These are phyloP conservation scores for Nitzschia putrida DNA, from an alignment of 108 stramenopile species.

Conservation along the genomic window DNA sequence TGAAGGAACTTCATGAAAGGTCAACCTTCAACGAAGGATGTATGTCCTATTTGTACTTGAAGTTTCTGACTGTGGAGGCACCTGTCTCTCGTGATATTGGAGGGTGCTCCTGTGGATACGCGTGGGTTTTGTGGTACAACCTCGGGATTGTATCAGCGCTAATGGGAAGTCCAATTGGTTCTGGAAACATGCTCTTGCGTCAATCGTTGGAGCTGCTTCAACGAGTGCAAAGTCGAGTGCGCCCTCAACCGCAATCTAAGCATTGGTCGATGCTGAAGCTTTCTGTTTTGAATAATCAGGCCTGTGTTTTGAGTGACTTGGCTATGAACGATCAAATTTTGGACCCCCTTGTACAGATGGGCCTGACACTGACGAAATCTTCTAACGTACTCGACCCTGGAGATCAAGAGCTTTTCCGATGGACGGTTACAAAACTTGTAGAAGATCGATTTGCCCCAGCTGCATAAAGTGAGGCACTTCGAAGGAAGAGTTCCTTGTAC, in stretches of 20 bases:
- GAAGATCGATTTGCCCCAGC: slow-evolving; percentile 27
- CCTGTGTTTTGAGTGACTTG: slow-evolving; percentile 19
- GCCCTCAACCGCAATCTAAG: slow-evolving; percentile 13
- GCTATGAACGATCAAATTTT: slow-evolving; percentile 14
- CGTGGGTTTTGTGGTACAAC: slow-evolving; percentile 28
- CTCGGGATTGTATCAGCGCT: slow-evolving; percentile 21
- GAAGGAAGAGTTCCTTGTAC: too few species aligned
- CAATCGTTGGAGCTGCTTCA: slow-evolving; percentile 19
- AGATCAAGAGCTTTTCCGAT: slow-evolving; percentile 25
- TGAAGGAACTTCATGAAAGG: neutral
- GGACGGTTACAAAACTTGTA: slow-evolving; percentile 18
- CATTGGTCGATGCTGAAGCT: slow-evolving; percentile 27
- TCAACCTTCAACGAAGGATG: slow-evolving; percentile 13
- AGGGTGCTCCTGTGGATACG: slow-evolving; percentile 16
- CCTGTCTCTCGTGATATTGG: slow-evolving; percentile 2
- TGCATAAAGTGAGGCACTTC: slow-evolving; percentile 7
- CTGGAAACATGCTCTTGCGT: neutral
- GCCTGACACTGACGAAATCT: slow-evolving; percentile 18
- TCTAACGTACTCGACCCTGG: slow-evolving; percentile 13
- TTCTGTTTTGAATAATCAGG: slow-evolving; percentile 24
- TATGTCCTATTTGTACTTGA: slow-evolving; percentile 15
- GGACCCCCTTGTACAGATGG: slow-evolving; percentile 21
- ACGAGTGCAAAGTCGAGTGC: slow-evolving; percentile 16
- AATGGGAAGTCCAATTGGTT: slow-evolving; percentile 1
- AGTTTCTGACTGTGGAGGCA: slow-evolving; percentile 14